Percentiles rank a stretch among this genome's conserved stretches.
Evolutionary conservation across 257 asterid genomes (phyloP).

Genomic region (Solanum pennellii): DNA sequence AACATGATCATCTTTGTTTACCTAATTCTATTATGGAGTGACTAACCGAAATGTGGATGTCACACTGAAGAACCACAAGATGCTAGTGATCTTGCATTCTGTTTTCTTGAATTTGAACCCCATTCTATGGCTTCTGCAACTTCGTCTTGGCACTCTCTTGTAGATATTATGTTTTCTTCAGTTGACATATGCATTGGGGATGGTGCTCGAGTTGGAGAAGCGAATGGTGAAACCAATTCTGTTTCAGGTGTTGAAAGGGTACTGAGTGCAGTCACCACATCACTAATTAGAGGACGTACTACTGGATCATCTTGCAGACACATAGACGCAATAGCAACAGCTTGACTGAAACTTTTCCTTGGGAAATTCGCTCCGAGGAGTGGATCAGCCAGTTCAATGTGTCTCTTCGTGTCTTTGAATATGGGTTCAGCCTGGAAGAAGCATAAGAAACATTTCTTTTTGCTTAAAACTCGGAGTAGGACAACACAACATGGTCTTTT

Average conservation of each 20-base stretch:
- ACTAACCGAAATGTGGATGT: neutral
- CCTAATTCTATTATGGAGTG: neutral
- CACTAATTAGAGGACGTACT: conserved; percentile 62
- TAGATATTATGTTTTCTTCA: neutral
- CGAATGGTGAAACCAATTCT: neutral
- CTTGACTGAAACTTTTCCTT: conserved; percentile 58
- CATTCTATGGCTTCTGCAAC: conserved; percentile 83
- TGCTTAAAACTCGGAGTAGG: neutral
- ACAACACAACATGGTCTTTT: neutral
- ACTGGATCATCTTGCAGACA: conserved; percentile 64
- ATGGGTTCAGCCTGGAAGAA: conserved; percentile 50
- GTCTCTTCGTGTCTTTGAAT: conserved; percentile 49
- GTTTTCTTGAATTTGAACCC: conserved; percentile 54
- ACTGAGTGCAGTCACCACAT: conserved; percentile 84
- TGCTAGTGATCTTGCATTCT: conserved; percentile 5
- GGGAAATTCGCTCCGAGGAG: conserved; percentile 44
- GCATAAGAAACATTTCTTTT: neutral
- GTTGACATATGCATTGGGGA: neutral
- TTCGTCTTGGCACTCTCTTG: conserved; percentile 42
- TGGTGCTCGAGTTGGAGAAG: conserved; percentile 11
- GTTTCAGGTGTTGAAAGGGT: conserved; percentile 40
- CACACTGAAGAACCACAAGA: conserved; percentile 8
- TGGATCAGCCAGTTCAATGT: conserved; percentile 58
- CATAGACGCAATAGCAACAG: conserved; percentile 74
- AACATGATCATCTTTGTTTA: neutral